Conservation (phyloP, 257 asterid genomes). For the Scutellaria galericulata region DNA sequence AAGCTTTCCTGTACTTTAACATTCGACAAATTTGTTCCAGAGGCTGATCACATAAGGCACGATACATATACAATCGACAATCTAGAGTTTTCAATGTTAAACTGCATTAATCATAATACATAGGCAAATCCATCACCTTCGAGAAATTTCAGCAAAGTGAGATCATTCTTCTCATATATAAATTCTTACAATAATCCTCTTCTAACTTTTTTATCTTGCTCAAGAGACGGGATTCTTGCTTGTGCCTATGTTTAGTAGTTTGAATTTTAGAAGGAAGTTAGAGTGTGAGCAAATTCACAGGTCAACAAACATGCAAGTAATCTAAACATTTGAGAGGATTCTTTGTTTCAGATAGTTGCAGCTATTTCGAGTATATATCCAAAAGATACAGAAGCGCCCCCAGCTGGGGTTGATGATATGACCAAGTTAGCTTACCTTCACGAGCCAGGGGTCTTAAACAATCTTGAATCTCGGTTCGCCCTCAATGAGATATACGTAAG, state of each 20-base stretch:
- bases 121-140: too few species aligned
- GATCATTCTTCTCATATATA: too few species aligned
- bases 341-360: constrained; percentile 65
- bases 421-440: constrained; percentile 96
- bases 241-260: background rate
- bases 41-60: constrained; percentile 11
- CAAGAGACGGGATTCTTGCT: background rate
- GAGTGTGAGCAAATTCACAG: constrained; percentile 11
- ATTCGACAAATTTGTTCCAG: background rate
- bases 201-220: constrained; percentile 3
- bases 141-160: background rate
- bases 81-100: too few species aligned
- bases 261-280: background rate
- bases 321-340: constrained; percentile 29
- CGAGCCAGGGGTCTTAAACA: constrained; percentile 84
- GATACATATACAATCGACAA: background rate
- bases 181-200: too few species aligned
- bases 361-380: constrained; percentile 88
- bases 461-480: constrained; percentile 76
- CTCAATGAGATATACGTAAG: constrained; percentile 90
- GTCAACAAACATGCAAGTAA: background rate
- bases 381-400: constrained; percentile 92
- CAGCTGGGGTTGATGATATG: constrained; percentile 96
- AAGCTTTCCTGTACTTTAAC: constrained; percentile 7
- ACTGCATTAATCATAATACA: too few species aligned